Evolutionary conservation across 2,329 filamentous ascomycete species (phyloP), one percentile per base, ranked within the genome.

Genomic region (Curvularia verruculosa): DNA sequence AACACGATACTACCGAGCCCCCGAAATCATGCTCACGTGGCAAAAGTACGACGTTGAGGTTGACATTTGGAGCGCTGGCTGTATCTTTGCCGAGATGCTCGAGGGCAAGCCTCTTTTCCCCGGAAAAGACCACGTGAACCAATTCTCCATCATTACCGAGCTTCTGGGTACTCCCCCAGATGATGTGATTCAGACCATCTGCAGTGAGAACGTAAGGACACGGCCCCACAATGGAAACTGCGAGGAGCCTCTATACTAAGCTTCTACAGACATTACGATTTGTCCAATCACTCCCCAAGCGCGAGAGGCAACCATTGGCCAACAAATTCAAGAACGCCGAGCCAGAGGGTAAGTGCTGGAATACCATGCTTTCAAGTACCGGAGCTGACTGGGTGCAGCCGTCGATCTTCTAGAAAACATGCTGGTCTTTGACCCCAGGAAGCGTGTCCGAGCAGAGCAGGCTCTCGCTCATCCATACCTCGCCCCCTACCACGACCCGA

Each of bases 21-120:
- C 95, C 18, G 95, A 99, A 80, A 99, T 99, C 76, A 99, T 99
- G 95, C 92, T 99, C 75, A 98, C 95, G 64, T 99, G 95, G 95
- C 95, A 99, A 83, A 99, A 99, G 82, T 99, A 99, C 80, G 95
- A 99, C 69, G 89, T 98, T 46, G 95, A 98, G 81, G 95, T 99
- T 56, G 95, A 99, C 77, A 96, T 99, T 75, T 99, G 95, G 95
- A 98, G 95, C 76, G 94, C 94, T 18, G 95, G 95, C 59, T 99
- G 95, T 80, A 99, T 99, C 75, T 98, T 99, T 70, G 95, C 95
- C 40, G 95, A 99, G 81, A 99, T 99, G 95, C 85, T 99, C 58
- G 94, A 97, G 81, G 95, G 95, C 75, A 98, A 98, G 82, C 95
- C 95, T 29, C 82, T 99, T 21, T 99, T 99, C 84, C 95, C 95